Conservation (phyloP, 2,329 filamentous ascomycete species). For the Coniella vitis region DNA sequence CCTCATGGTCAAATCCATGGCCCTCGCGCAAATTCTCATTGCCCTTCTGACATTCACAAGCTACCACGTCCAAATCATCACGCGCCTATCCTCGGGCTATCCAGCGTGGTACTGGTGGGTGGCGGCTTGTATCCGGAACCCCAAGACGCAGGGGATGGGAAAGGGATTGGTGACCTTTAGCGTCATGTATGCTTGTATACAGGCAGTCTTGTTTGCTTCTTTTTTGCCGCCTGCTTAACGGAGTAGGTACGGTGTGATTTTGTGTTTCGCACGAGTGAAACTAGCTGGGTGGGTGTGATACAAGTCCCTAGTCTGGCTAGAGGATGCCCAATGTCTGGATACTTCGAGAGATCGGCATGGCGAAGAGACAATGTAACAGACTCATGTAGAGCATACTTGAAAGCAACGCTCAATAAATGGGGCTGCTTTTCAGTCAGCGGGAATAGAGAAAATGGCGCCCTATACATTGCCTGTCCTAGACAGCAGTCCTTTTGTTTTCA, state of each 20-base stretch:
- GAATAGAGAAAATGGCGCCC: no score
- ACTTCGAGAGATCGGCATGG: no score
- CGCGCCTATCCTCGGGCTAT: constrained; percentile 79
- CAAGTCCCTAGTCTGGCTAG: no score
- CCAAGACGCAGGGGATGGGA: constrained; percentile 20
- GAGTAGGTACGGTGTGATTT: background rate
- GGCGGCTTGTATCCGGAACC: constrained; percentile 40
- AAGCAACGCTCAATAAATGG: no score
- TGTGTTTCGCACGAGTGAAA: background rate
- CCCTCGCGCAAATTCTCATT: constrained; percentile 65
- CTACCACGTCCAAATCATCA: constrained; percentile 94
- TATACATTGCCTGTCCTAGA: no score
- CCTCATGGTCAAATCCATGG: constrained; percentile 49
- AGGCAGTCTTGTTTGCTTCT: constrained; percentile 76
- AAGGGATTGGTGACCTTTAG: constrained; percentile 54
- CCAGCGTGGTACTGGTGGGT: constrained; percentile 85
- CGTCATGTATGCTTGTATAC: constrained; percentile 75
- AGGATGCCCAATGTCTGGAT: no score
- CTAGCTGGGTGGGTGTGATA: background rate
- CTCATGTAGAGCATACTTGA: no score
- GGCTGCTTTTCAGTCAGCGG: no score
- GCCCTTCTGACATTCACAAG: constrained; percentile 65
- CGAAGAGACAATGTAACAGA: no score
- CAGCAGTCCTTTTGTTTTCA: no score
- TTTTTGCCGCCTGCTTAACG: constrained; percentile 81